Evolutionary conservation across 257 asterid genomes (phyloP), one percentile per base, ranked within the genome.

Genomic region (Solanum tarijense): DNA sequence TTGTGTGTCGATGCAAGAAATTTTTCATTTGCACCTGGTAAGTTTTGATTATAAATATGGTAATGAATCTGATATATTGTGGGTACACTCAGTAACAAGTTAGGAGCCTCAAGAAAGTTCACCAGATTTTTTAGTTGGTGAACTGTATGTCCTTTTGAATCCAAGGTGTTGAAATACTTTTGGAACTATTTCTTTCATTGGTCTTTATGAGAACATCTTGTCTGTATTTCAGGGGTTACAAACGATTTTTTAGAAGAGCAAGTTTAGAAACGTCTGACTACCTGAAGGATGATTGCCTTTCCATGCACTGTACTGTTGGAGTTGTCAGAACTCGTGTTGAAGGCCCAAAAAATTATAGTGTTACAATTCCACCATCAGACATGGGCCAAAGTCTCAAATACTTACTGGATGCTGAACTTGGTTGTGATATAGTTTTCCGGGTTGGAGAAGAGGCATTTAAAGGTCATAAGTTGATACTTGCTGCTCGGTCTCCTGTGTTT

Each of bases 401-500:
- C 86, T 91, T 96, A 92, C 90, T 95, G 89, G 95, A 94, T 69
- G 86, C 95, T 89, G 97, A 93, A 88, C 89, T 92, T 89, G 97
- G 95, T 75, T 93, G 94, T 91, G 98, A 97, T 91, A 78, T 96
- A 86, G 89, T 84, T 85, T 93, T 97, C 90, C 91, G 93, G 83
- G 96, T 97, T 87, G 97, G 98, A 73, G 98, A 91, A 34, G 99
- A 94, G 91, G 87, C 92, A 68, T 94, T 94, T 89, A 94, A 92
- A 92, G 99, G 98, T 83, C 99, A 97, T 84, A 97, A 94, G 91
- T 88, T 97, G 88, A 92, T 97, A 85, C 96, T 97, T 88, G 98
- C 98, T 90, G 98, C 99, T 31, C 98, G 99, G 35, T 97, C 99
- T 88, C 98, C 98, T 69, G 98, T 97, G 18, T 97, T 97, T 90